Base-by-base conservation (phyloP, 345 rosid species). In the Citrus mangshanensis region DNA sequence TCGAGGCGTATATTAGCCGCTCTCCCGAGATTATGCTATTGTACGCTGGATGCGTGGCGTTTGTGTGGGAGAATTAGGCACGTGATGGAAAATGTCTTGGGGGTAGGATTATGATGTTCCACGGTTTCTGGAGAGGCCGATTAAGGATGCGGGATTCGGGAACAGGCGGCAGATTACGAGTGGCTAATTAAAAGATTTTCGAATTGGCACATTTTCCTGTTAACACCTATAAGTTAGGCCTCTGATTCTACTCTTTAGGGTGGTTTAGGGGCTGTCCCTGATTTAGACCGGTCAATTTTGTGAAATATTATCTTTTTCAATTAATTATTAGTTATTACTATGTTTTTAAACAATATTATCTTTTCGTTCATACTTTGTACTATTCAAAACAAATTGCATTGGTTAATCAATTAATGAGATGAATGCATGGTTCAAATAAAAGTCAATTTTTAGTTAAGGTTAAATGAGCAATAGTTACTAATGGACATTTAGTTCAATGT, bases 71-170 rank as follows among this genome's bases (percentile, higher is more conserved):
- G 9, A 30, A 55, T 55, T 60, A 59, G 7, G 30, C 77, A 38
- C 68, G 68, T 73, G 24, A 24, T 62, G n/a, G 25, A 58, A 64
- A 19, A 56, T n/a, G 49, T 42, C 56, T 58, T 65, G 54, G 27
- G 27, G 3, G 59, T 9, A 1, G 16, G 38, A 35, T 9, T 68
- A 32, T 38, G 64, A 64, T 58, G 78, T 78, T 80, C 88, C 92
- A 68, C 75, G 75, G 72, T 81, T 78, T 71, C 76, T 65, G 88
- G 92, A 87, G 75, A 34, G 4, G 32, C 30, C 6, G 2, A 0
- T 54, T 54, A 54, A 16, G 58, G 67, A 32, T 1, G 18, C 10
- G 9, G 3, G 68, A 64, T 66, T 66, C 22, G 25, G 49, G 9
- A 18, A 65, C 68, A 65, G 68, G 34, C 21, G 42, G 24, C 69